Evolutionary conservation across 2,329 filamentous ascomycete genomes (phyloP).

Genomic region (Tetracladium maxilliforme): DNA sequence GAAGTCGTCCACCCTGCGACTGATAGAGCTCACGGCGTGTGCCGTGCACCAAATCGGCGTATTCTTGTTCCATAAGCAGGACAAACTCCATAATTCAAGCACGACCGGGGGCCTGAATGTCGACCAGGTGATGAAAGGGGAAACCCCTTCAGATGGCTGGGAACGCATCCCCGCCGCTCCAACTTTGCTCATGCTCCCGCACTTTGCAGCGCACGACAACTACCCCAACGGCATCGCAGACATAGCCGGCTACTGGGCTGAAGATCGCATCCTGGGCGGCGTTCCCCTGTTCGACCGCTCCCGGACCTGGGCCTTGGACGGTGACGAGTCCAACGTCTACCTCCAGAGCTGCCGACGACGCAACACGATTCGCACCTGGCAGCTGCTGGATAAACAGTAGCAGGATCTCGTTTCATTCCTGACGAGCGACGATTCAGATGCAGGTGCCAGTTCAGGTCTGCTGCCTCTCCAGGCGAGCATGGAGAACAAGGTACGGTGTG

Average conservation of each 20-base stretch:
- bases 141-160: slow-evolving; percentile 1
- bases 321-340: too few species aligned
- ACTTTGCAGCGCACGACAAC: slow-evolving; percentile 11
- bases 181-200: slow-evolving; percentile 12
- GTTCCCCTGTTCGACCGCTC: slow-evolving; percentile 14
- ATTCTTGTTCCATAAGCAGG: slow-evolving; percentile 8
- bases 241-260: slow-evolving; percentile 13
- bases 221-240: slow-evolving; percentile 14
- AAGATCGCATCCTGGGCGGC: slow-evolving; percentile 13
- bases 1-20: slow-evolving; percentile 10
- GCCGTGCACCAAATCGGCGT: slow-evolving; percentile 15
- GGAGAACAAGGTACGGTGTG: too few species aligned
- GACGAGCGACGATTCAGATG: too few species aligned
- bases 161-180: slow-evolving; percentile 4
- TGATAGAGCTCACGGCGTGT: slow-evolving; percentile 16
- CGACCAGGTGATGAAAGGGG: slow-evolving; percentile 7
- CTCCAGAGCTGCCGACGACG: too few species aligned
- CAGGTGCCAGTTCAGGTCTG: too few species aligned
- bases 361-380: too few species aligned
- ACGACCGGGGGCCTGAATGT: slow-evolving; percentile 10
- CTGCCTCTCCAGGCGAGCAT: too few species aligned
- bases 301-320: too few species aligned
- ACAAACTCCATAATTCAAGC: slow-evolving; percentile 8
- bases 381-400: too few species aligned
- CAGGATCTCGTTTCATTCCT: too few species aligned